A percentile compares a stretch with the other conserved stretches of the same genome.
Evolutionary conservation across 139 green algal genomes (phyloP).

Genomic region (Bryopsis sp.): DNA sequence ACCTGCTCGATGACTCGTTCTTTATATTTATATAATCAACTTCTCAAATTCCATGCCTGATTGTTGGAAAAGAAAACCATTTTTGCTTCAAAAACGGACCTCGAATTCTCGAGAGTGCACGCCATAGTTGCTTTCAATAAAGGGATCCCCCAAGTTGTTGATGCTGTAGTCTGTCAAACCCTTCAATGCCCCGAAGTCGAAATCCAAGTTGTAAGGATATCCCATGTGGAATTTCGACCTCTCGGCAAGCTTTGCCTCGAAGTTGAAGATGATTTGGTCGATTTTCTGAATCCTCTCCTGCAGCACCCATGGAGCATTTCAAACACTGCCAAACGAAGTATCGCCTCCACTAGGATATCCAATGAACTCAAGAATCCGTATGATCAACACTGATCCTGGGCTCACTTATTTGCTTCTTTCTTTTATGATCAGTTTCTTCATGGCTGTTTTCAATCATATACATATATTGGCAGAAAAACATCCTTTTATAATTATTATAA

Average conservation of each 20-base stretch:
- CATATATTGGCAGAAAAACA: no score
- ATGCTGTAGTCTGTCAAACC: conserved; percentile 84
- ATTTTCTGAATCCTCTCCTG: conserved; percentile 61
- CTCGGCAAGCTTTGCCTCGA: conserved; percentile 66
- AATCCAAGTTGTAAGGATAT: conserved; percentile 99
- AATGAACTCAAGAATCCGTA: no score
- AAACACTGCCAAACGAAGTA: conserved; percentile 13
- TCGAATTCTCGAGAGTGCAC: conserved; percentile 37
- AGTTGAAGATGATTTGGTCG: conserved; percentile 58
- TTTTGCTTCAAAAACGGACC: background rate
- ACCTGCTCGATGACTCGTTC: no score
- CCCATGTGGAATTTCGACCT: conserved; percentile 80
- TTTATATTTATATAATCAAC: no score
- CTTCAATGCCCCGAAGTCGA: conserved; percentile 87
- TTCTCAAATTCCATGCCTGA: no score
- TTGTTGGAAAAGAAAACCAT: background rate
- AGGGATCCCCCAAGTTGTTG: conserved; percentile 96
- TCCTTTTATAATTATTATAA: no score
- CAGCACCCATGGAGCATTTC: background rate
- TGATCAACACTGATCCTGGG: no score
- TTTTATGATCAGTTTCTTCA: no score
- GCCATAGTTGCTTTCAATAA: conserved; percentile 96
- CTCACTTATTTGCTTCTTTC: no score
- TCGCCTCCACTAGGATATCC: no score
- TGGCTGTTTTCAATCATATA: no score